Base-by-base conservation (phyloP, 2,329 filamentous ascomycete genomes). In the Phialocephala subalpina region DNA sequence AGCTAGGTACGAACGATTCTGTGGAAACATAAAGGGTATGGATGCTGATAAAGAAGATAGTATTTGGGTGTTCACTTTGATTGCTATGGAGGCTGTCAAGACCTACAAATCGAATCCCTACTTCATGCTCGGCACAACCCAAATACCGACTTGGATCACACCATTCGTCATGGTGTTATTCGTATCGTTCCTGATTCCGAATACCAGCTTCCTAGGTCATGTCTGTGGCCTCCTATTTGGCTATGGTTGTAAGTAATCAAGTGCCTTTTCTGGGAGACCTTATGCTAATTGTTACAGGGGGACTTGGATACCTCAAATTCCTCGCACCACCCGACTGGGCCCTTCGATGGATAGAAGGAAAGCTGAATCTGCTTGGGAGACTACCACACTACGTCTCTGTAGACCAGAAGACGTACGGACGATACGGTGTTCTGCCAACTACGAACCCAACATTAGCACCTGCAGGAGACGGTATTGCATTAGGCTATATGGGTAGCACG, bases 401-500 rank as follows among this genome's bases (percentile, higher is more conserved):
- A 18, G 95, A 98, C 75, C 94, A 97, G 79, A 97, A 97, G 84
- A 97, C 93, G 6, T 97, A 95, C 75, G 95, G 95, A 8, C 86
- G 95, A 61, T 97, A 97, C 74, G 95, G 95, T 1, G 92, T 97
- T 16, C 82, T 98, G 64, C 95, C 94, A 2, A 85, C 88, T 1
- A 82, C 78, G 22, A 76, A 73, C 47, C 69, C 70, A 75, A 75
- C 47, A 77, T 78, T 62, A 76, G 79, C 20, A 73, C 78, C 40
- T 74, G 76, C 55, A 76, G 80, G 7, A 80, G 82, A 68, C 78
- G 63, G 67, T 38, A 70, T 84, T 18, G 82, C 84, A 1, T 82
- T 91, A 72, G 88, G 88, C 62, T 86, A 92, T 65, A 82, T 92
- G 53, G 88, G 86, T 20, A 85, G 82, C 58, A 85, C 84, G 27